A percentile compares a stretch with the other conserved stretches of the same genome.
These are phyloP conservation scores for Penicillium waksmanii DNA, from an alignment of 495 filamentous ascomycete genomes.

Conservation along the genomic window DNA sequence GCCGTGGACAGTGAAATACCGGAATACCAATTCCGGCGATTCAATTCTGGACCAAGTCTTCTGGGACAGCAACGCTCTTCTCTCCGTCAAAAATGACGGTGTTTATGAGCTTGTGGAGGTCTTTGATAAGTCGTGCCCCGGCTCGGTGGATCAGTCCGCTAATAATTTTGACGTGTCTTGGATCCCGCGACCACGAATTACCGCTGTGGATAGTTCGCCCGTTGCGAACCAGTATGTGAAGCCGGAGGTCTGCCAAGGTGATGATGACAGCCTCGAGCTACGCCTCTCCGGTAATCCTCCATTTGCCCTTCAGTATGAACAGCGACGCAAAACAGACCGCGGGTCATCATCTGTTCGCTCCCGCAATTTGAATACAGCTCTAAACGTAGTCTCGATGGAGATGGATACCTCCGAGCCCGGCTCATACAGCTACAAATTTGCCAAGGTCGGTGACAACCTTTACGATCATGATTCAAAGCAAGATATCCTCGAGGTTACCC, in stretches of 20 bases:
- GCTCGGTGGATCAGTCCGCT: slow-evolving; percentile 70
- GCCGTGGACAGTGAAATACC: slow-evolving; percentile 80
- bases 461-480: slow-evolving; percentile 75
- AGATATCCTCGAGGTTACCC: slow-evolving; percentile 67
- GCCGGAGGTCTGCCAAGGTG: slow-evolving; percentile 89
- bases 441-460: slow-evolving; percentile 74
- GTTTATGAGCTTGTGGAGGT: slow-evolving; percentile 79
- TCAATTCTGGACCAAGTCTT: slow-evolving; percentile 53
- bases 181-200: slow-evolving; percentile 78
- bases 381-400: slow-evolving; percentile 71
- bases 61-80: slow-evolving; percentile 67
- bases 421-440: slow-evolving; percentile 83
- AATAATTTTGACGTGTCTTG: slow-evolving; percentile 79
- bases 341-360: slow-evolving; percentile 62
- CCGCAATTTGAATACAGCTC: slow-evolving; percentile 71
- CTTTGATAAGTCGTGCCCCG: slow-evolving; percentile 76
- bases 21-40: slow-evolving; percentile 56
- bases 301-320: slow-evolving; percentile 79
- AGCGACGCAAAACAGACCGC: slow-evolving; percentile 65
- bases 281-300: slow-evolving; percentile 80
- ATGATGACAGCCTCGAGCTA: slow-evolving; percentile 85
- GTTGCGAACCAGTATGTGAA: slow-evolving; percentile 64
- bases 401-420: slow-evolving; percentile 86
- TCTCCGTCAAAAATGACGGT: slow-evolving; percentile 68
- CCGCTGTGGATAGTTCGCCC: slow-evolving; percentile 62